Evolutionary conservation across 139 green algal genomes (phyloP), one percentile per base, ranked within the genome.

Genomic region (Mesostigma viride): DNA sequence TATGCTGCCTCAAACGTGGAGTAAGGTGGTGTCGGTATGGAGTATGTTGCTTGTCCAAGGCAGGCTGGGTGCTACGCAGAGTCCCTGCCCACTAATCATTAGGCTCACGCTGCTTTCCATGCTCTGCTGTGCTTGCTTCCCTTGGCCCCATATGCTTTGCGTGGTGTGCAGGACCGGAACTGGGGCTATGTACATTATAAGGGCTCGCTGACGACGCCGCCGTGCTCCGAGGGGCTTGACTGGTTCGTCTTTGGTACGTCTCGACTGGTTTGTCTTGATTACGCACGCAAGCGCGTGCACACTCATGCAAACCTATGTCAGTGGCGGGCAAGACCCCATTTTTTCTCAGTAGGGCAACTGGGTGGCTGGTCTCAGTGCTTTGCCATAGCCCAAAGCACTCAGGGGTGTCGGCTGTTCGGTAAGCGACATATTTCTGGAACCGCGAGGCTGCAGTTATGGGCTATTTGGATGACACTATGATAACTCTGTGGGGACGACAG

Each of bases 121-220:
- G 48, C 48, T 22, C 1, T 26, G 2, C 6, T 58, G 27, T 2
- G 24, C 48, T 4, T 31, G 48, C 48, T 26, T 58, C 24, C 2
- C 27, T 20, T 58, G 14, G 0, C 11, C 11, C 30, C 1, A 24
- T 58, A 8, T 31, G 24, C 17, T 24, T 8, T 58, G 48, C 48
- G 30, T 58, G 48, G 1, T 22, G 20, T 22, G 0, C 32, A 58
- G 48, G 48, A 58, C 57, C n/a, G n/a, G n/a, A n/a, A n/a, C n/a
- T n/a, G n/a, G n/a, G 31, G 45, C 3, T 91, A 82, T 67, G 64
- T 88, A 1, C 69, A 75, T 68, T 95, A 95, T 76, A 68, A 36
- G 6, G 88, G 89, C 35, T 89, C 82, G 4, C 77, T 95, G 20
- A 95, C 89, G 24, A 95, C 89, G 3, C 87, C 89, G 1, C 85